Evolutionary conservation across 768 basidiomycete genomes (phyloP), one percentile per base, ranked within the genome.

Genomic region (Suillus hirtellus): DNA sequence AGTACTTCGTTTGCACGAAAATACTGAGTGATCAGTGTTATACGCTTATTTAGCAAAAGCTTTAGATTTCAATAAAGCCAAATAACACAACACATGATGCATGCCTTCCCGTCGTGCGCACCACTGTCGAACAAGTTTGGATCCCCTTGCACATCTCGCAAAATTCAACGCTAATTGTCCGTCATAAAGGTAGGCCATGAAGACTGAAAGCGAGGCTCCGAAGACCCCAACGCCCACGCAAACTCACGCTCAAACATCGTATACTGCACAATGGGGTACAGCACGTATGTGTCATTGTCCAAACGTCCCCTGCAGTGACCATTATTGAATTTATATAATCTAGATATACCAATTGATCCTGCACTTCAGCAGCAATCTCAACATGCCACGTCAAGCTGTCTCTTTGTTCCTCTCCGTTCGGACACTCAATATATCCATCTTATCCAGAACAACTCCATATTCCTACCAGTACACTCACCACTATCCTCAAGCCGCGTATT

Each of bases 301-400:
- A 61, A 7, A 7, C 60, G 53, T 40, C 47, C 35, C 53, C 54
- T 43, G 14, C 34, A 62, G 43, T 35, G 10, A 15, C 61, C 49
- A 7, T 21, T 31, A 55, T 62, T n/a, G 53, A 35, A 35, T 60
- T 55, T 50, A 63, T 54, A 42, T 67, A 47, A 61, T 58, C 12
- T 67, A 86, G 87, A 85, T 65, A 88, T 88, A 37, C 84, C 86
- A 12, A 87, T 88, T 60, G 87, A 89, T 70, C 86, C 87, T 37
- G 85, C 84, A n/a, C 77, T 89, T 50, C 88, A 89, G 72, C 84
- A 85, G 63, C 86, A 87, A 69, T 73, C 83, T 15, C 77, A 75
- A 55, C 79, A 79, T 67, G 73, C 78, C 63, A 77, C 82, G 80
- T 81, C 76, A 79, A 72, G 56, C 37, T 59, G 10, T 49, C 54